A percentile compares a stretch with the other conserved stretches of the same genome.
Conservation (phyloP, 192 early-diverging fungal species). For the Oehlia diaphana region DNA sequence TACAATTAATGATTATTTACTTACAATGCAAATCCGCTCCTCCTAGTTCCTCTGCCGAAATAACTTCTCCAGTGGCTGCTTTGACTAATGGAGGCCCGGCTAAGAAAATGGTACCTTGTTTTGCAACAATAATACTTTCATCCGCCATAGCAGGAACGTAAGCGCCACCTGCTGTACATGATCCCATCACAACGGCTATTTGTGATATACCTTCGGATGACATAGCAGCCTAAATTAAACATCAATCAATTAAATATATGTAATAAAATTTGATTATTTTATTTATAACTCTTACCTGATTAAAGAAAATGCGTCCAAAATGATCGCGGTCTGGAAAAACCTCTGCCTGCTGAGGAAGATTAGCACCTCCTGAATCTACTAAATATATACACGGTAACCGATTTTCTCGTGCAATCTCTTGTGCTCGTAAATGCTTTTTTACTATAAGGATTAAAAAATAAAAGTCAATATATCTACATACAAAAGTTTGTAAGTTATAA, state of each 20-base stretch:
- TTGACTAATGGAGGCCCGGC: constrained; percentile 95
- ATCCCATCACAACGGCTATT: constrained; percentile 96
- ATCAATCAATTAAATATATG: neutral
- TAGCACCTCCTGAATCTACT: constrained; percentile 96
- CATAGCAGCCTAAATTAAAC: constrained; percentile 54
- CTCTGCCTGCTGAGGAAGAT: constrained; percentile 89
- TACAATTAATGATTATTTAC: constrained; percentile 20
- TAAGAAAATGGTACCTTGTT: constrained; percentile 96
- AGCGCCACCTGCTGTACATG: constrained; percentile 95
- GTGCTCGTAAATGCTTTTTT: constrained; percentile 96
- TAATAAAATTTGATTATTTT: neutral
- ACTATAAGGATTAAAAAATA: constrained; percentile 50
- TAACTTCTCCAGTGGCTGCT: constrained; percentile 94
- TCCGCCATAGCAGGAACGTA: constrained; percentile 99
- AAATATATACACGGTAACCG: constrained; percentile 89
- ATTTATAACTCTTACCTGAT: constrained; percentile 61
- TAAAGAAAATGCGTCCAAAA: constrained; percentile 96
- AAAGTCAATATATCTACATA: neutral
- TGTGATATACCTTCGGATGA: constrained; percentile 85
- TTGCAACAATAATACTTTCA: constrained; percentile 93
- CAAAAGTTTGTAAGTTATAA: neutral
- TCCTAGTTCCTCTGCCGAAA: constrained; percentile 91
- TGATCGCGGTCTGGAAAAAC: constrained; percentile 95
- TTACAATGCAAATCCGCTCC: constrained; percentile 95
- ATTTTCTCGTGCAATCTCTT: constrained; percentile 96